A percentile compares a stretch with the other conserved stretches of the same genome.
Conservation (phyloP, 805 yeast genomes). For the Scheffersomyces amazonensis region DNA sequence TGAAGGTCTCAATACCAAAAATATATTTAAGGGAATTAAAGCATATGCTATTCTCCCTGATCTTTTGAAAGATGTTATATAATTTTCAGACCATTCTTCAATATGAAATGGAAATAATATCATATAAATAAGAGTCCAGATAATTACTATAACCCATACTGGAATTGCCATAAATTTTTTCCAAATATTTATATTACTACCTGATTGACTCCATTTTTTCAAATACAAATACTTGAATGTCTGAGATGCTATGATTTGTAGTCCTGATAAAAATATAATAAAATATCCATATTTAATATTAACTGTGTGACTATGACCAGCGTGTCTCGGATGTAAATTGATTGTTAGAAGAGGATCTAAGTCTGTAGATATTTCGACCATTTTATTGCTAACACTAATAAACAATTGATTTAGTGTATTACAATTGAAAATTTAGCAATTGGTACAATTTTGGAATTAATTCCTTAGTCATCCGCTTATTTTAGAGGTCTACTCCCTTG, state of each 20-base stretch:
- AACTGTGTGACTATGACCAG: slow-evolving; percentile 45
- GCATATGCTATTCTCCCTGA: slow-evolving; percentile 61
- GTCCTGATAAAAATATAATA: slow-evolving; percentile 39
- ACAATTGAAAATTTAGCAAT: no score
- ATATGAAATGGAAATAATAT: slow-evolving; percentile 32
- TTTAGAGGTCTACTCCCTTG: no score
- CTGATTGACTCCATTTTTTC: slow-evolving; percentile 2
- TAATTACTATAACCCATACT: slow-evolving; percentile 25
- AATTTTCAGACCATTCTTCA: slow-evolving; percentile 24
- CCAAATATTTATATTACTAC: slow-evolving; percentile 12
- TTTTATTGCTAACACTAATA: no score
- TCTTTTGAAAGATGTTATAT: slow-evolving; percentile 45
- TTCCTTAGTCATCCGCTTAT: no score
- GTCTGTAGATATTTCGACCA: no score
- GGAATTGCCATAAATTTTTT: slow-evolving; percentile 22
- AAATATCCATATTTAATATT: slow-evolving; percentile 63
- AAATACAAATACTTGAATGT: slow-evolving; percentile 4
- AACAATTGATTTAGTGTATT: no score
- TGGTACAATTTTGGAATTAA: no score
- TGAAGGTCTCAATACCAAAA: slow-evolving; percentile 56
- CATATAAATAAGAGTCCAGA: slow-evolving; percentile 31
- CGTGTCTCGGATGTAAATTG: slow-evolving; percentile 38
- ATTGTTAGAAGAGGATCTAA: no score
- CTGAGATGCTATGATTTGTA: slow-evolving; percentile 27
- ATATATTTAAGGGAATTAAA: slow-evolving; percentile 55